Conservation (phyloP, 805 yeast genomes). For the Cyberlindnera euphorbiiphila region DNA sequence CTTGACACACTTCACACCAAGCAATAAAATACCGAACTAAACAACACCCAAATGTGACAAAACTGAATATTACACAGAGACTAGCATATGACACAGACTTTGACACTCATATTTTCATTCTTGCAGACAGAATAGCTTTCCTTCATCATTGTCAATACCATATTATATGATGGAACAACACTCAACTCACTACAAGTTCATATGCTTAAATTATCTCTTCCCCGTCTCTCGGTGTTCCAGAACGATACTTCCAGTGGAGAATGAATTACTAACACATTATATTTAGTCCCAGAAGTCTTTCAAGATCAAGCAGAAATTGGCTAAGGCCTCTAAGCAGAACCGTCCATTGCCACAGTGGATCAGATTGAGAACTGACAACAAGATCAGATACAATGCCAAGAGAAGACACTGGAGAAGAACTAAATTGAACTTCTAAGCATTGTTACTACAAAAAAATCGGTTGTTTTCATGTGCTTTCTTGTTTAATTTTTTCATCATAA, state of each 20-base stretch:
- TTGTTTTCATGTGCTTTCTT: conserved; percentile 6
- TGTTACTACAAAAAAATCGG: too few relatives aligned
- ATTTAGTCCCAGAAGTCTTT: conserved; percentile 86
- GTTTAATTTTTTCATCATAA: conserved; percentile 11
- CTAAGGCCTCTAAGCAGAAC: conserved; percentile 98
- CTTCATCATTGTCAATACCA: too few relatives aligned
- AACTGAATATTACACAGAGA: too few relatives aligned
- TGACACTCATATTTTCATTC: too few relatives aligned
- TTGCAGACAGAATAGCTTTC: too few relatives aligned
- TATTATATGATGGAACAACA: background rate
- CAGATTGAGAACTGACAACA: conserved; percentile 97
- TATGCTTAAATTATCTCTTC: too few relatives aligned
- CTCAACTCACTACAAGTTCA: too few relatives aligned
- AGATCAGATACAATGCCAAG: conserved; percentile 98
- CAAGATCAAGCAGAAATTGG: conserved; percentile 96
- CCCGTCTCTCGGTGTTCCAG: too few relatives aligned
- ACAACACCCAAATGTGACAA: too few relatives aligned
- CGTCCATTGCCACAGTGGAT: conserved; percentile 99
- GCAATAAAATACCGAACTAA: too few relatives aligned
- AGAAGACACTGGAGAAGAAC: conserved; percentile 99
- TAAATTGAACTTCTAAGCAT: conserved; percentile 86
- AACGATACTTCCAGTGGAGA: background rate
- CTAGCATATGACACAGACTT: too few relatives aligned
- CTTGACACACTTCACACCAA: too few relatives aligned
- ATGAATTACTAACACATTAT: conserved; percentile 19